phyloP scores from a whole-genome alignment of 441 rosid species.

The Erodium texanum region DNA sequence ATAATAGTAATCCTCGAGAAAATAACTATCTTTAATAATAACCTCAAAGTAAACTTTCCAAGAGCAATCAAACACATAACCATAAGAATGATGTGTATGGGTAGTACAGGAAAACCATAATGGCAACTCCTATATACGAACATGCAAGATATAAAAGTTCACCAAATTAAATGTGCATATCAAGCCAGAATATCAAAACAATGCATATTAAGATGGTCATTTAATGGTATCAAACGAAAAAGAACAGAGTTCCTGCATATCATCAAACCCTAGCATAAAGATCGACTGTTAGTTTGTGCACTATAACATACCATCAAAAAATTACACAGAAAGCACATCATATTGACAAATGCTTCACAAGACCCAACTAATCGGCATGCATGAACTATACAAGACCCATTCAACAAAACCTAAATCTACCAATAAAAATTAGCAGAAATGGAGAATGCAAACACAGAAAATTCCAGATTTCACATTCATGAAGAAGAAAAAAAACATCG shows the following conservation, averaged over 20 bases:
- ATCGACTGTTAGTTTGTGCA: background rate
- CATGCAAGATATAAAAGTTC: background rate
- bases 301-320: background rate
- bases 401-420: too few relatives aligned
- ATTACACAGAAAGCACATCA: background rate
- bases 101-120: background rate
- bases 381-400: too few relatives aligned
- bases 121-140: background rate
- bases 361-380: background rate
- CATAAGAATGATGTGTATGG: background rate
- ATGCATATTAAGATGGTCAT: background rate
- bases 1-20: background rate
- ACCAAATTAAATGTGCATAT: background rate
- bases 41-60: background rate
- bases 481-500: background rate
- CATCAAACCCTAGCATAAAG: background rate
- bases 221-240: background rate
- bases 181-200: background rate
- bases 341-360: background rate
- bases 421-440: background rate
- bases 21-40: background rate
- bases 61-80: background rate
- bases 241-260: background rate
- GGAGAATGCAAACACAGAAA: background rate
- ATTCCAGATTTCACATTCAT: background rate